phyloP scores from a whole-genome alignment of 176 grass and related monocot genomes.

The Otatea glauca region DNA sequence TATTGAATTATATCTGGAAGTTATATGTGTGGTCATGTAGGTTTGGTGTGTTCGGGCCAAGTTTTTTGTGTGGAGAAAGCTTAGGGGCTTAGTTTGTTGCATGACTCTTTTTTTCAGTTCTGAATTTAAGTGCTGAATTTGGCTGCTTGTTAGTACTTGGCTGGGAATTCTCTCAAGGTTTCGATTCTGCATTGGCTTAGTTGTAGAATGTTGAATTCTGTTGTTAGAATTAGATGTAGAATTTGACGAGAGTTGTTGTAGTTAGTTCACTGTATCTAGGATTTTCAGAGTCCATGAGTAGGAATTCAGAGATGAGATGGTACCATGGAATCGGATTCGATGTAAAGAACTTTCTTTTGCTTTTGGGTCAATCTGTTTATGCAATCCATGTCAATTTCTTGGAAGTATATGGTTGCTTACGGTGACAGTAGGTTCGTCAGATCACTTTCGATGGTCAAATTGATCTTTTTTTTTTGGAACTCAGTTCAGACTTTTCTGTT shows the following conservation, averaged over 20 bases:
- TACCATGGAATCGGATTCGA: not conserved
- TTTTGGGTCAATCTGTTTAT: not conserved
- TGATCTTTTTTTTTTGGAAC: constrained; percentile 22
- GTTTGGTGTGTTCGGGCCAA: not conserved
- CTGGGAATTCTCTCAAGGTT: not conserved
- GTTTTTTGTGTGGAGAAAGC: not conserved
- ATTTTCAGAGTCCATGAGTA: not conserved
- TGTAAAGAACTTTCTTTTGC: not conserved
- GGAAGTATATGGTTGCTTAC: not conserved
- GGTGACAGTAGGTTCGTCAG: constrained; percentile 10
- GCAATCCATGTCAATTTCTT: constrained; percentile 28
- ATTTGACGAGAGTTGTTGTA: not conserved
- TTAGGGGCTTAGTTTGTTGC: not conserved
- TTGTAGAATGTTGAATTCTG: not conserved
- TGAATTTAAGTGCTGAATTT: constrained; percentile 24
- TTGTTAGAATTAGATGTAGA: not conserved
- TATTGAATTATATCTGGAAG: not conserved
- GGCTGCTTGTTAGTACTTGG: not conserved
- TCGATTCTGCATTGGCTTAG: not conserved
- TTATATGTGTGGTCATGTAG: not conserved
- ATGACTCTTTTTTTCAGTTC: not conserved
- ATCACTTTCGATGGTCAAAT: constrained; percentile 28
- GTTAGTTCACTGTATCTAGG: not conserved
- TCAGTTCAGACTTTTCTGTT: constrained; percentile 27
- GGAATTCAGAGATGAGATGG: not conserved